Evolutionary conservation across 2,329 filamentous ascomycete genomes (phyloP), one percentile per base, ranked within the genome.

Genomic region (Nectriaceae sp.): DNA sequence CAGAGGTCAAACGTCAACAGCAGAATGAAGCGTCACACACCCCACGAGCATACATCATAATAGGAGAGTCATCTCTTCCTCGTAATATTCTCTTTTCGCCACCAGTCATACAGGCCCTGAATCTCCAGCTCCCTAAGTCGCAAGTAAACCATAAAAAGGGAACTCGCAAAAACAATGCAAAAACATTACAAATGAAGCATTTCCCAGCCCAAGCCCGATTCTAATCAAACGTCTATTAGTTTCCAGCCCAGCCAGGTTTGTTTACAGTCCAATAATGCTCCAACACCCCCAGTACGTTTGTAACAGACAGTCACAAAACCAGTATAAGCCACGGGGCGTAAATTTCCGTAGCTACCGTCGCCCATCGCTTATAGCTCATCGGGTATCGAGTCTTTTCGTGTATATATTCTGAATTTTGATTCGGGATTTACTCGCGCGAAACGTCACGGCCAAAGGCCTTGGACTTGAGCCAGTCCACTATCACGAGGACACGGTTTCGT

Each of bases 391-490:
- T 53, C 54, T 60, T 48, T 44, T 55, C 43, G 49, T 53, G 46
- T 58, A 54, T 26, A 40, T 49, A 50, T 52, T 53, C 42, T 57
- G 40, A 42, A 39, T 48, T 55, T 46, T 46, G 20, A 46, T 29
- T 50, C 15, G 11, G 6, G 15, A 20, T 58, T 69, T 84, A 92
- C 75, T 93, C 89, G 64, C 89, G 82, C 38, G 89, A 93, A 43
- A 97, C 90, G 66, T 99, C 94, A 70, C 94, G 91, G 54, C 94
- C 94, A 67, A 99, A 99, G 52, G 94, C 76, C 78, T 95, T 96
- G 61, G 92, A 91, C 82, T 99, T 99, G 70, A 93, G 72, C 94
- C 94, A 99, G 75, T 99, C 94, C 65, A 96, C 79, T 57, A 90
- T 76, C 62, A 99, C 94, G 43, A 99, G 82, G 62, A 97, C 83